Base-by-base conservation (phyloP, 2,329 filamentous ascomycete genomes). In the Alternaria metachromatica region DNA sequence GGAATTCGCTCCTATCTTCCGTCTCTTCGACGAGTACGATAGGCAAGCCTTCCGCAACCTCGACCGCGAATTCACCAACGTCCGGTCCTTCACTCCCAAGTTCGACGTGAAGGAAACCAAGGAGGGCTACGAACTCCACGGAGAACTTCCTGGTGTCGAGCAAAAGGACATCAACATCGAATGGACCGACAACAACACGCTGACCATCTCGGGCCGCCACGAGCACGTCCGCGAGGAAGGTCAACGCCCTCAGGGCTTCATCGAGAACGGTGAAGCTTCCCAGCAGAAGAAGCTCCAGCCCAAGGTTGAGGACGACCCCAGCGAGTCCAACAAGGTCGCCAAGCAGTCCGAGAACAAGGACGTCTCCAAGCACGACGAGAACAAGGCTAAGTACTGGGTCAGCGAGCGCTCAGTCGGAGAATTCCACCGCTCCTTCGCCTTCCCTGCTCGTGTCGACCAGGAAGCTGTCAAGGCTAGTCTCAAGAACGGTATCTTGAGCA, bases 141-240 rank as follows among this genome's bases (percentile, higher is more conserved):
- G 92, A 73, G 92, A 95, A 80, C 87, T 95, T 6, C 90, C 92
- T 0, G 92, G 92, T 59, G 84, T 94, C 71, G 87, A 87, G 66
- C 91, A 92, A 82, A 88, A 92, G 72, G 84, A 94, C 74, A 84
- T 96, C 74, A 84, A 86, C 76, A 91, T 95, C 76, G 92, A 95
- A 76, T 95, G 94, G 84, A 89, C 88, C 62, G 92, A 95, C 76
- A 84, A 86, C 45, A 89, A 92, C 82, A 94, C 91, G 15, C 82
- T 95, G 46, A 85, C 88, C 67, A 84, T 96, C 77, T 88, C 87
- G 62, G 92, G 92, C 74, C 88, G 85, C 67, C 86, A 88, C 60
- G 91, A 94, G 81, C 87, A 89, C 69, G 82, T 82, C 68, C 86
- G 88, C 80, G 86, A 87, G 63, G 81, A 87, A 43, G 87, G 87